Conservation (phyloP, 1,284 basidiomycete genomes). For the Filobasidium uniguttulatum region DNA sequence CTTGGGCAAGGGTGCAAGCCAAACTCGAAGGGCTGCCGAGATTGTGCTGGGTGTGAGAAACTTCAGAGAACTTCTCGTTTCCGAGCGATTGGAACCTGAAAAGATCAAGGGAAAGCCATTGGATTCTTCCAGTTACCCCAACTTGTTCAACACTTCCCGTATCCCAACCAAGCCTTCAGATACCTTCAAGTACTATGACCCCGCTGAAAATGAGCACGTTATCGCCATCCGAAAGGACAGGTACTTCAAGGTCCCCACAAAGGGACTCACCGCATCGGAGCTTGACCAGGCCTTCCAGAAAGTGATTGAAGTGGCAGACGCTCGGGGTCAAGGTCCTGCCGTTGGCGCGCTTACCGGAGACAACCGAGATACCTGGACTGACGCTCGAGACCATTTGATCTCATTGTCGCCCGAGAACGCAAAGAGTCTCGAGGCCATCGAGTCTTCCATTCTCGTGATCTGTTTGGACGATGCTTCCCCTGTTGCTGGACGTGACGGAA, state of each 20-base stretch:
- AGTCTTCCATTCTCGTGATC: conserved; percentile 77
- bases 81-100: conserved; percentile 76
- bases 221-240: conserved; percentile 83
- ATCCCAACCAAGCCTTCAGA: conserved; percentile 75
- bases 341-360: conserved; percentile 77
- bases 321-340: conserved; percentile 43
- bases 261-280: conserved; percentile 52
- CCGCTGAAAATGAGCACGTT: conserved; percentile 66
- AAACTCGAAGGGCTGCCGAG: conserved; percentile 59
- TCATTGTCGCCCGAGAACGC: conserved; percentile 53
- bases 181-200: conserved; percentile 67
- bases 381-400: conserved; percentile 56
- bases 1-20: conserved; percentile 41
- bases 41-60: conserved; percentile 69
- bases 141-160: conserved; percentile 67
- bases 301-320: conserved; percentile 52
- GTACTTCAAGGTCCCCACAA: conserved; percentile 68
- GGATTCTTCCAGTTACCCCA: not conserved
- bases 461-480: conserved; percentile 52
- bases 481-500: conserved; percentile 22
- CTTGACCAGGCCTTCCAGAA: conserved; percentile 68
- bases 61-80: conserved; percentile 70
- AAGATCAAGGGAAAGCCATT: conserved; percentile 67
- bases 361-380: conserved; percentile 81
- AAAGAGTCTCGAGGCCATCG: conserved; percentile 61